Conservation (phyloP, 1,139 yeast species). For the Kazachstania sp. region DNA sequence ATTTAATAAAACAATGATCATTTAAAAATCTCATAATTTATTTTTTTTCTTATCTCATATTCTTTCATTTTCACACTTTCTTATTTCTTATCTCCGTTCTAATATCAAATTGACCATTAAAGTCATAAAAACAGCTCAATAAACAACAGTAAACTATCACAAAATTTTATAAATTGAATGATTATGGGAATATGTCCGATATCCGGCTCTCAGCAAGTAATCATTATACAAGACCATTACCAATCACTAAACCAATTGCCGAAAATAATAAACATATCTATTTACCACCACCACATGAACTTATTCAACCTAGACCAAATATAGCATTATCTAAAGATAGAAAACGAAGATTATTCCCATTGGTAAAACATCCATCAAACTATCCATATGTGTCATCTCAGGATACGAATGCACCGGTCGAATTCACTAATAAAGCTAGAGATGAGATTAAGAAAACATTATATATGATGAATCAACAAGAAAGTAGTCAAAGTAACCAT, state of each 20-base stretch:
- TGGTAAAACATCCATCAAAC: neutral
- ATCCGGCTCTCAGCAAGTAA: neutral
- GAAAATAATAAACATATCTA: no score
- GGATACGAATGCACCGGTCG: neutral
- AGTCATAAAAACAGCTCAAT: no score
- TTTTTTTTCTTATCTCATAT: no score
- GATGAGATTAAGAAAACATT: conserved; percentile 27
- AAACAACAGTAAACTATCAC: neutral
- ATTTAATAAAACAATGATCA: no score
- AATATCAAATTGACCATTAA: no score
- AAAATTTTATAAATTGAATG: neutral
- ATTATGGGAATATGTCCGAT: neutral
- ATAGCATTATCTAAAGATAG: neutral
- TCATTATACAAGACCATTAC: neutral
- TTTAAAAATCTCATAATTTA: no score
- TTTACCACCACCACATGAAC: neutral
- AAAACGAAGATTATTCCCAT: neutral
- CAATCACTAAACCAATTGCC: neutral
- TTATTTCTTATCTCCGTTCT: no score
- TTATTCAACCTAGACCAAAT: neutral
- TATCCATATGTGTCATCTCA: neutral
- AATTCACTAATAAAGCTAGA: neutral
- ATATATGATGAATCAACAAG: conserved; percentile 7
- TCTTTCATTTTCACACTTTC: no score
- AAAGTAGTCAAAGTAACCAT: neutral